phyloP scores from a whole-genome alignment of 441 rosid genomes.

The Populus hybrid region DNA sequence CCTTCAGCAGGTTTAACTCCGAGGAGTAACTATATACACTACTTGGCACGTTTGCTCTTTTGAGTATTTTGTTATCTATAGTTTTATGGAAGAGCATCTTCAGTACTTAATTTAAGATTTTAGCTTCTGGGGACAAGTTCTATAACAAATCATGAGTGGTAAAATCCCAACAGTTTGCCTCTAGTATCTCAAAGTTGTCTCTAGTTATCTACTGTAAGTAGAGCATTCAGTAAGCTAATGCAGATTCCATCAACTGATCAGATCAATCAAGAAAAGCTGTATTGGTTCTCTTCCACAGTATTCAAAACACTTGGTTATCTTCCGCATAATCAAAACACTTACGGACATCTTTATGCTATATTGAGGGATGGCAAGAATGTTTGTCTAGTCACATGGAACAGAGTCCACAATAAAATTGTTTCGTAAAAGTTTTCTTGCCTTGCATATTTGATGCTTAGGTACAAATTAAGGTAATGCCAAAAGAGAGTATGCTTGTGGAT shows the following conservation, averaged over 20 bases:
- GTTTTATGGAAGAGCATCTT: neutral
- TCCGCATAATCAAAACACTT: neutral
- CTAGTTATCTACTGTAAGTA: neutral
- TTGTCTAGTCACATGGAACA: neutral
- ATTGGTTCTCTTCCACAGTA: neutral
- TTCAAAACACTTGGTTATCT: neutral
- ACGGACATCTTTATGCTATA: neutral
- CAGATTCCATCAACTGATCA: neutral
- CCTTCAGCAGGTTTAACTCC: neutral
- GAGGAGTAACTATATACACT: neutral
- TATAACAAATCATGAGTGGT: neutral
- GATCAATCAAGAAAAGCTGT: neutral
- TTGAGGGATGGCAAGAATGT: neutral
- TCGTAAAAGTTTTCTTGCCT: neutral
- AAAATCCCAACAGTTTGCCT: neutral
- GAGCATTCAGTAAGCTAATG: neutral
- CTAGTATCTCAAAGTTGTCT: neutral
- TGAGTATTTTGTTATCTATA: neutral
- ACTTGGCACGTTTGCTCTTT: neutral
- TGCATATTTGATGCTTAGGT: neutral
- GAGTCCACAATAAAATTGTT: neutral
- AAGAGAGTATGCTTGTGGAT: too few relatives aligned
- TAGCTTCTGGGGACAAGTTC: neutral
- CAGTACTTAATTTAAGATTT: neutral
- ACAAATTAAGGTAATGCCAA: neutral